Conservation (phyloP, 73 alveolate species). For the Durusdinium trenchii region DNA sequence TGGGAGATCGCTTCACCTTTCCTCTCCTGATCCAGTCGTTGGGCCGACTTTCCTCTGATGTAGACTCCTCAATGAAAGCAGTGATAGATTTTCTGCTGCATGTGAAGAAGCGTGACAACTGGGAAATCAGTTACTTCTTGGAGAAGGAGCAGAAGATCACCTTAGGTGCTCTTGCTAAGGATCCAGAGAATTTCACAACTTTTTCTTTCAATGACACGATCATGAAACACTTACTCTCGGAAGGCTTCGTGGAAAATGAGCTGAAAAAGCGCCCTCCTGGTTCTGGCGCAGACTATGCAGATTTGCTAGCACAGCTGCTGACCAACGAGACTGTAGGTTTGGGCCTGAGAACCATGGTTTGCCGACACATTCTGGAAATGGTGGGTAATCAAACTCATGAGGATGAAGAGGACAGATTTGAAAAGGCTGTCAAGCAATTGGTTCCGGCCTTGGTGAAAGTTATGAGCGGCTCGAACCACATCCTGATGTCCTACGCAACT, state of each 20-base stretch:
- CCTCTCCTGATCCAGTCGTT: constrained; percentile 61
- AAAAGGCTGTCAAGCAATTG: constrained; percentile 64
- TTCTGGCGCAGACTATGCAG: constrained; percentile 81
- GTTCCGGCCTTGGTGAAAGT: constrained; percentile 91
- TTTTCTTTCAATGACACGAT: constrained; percentile 69
- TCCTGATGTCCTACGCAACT: constrained; percentile 78
- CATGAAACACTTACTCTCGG: constrained; percentile 85
- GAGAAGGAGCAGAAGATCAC: constrained; percentile 57
- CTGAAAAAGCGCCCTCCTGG: constrained; percentile 84
- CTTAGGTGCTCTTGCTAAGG: constrained; percentile 49
- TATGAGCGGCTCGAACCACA: constrained; percentile 83
- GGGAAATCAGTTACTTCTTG: constrained; percentile 32
- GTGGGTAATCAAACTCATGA: constrained; percentile 48
- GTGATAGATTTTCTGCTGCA: constrained; percentile 82
- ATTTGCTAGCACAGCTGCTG: constrained; percentile 73
- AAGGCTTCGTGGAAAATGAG: constrained; percentile 67
- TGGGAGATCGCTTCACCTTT: constrained; percentile 91
- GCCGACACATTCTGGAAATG: constrained; percentile 79
- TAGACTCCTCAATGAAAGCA: constrained; percentile 20
- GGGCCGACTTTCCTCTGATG: constrained; percentile 71
- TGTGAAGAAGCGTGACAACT: constrained; percentile 65
- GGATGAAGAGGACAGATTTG: constrained; percentile 61
- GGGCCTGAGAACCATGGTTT: constrained; percentile 92
- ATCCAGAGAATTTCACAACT: constrained; percentile 46
- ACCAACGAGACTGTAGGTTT: constrained; percentile 81